Base-by-base conservation (phyloP, 768 basidiomycete genomes). In the Termitomyces sp. region DNA sequence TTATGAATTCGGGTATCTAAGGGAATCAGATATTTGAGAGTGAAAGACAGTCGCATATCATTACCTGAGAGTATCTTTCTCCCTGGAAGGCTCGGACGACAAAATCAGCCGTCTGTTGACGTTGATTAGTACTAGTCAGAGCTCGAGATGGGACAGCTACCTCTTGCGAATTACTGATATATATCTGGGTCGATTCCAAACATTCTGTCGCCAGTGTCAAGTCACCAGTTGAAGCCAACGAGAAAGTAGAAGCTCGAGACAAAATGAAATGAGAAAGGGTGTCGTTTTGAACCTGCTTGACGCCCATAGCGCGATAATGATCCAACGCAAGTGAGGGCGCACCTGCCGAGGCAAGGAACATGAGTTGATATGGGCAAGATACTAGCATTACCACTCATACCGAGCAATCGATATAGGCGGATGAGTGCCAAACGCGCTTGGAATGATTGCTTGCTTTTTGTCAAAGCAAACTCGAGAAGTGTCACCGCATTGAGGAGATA, bases 221-320 rank as follows among this genome's bases (percentile, higher is more conserved):
- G 64, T 94, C 92, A 8, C 92, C 92, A 14, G 75, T 80, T 4
- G 88, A 77, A 45, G 89, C 86, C 40, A 88, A 72, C 3, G 90
- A 92, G 74, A 92, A 95, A 0, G 85, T 89, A 22, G 86, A 83
- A 11, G 87, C 82, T 22, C 93, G 82, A 20, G 89, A 84, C 43
- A 94, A 79, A 52, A 94, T 71, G 55, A 92, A 81, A 67, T 96
- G 91, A 1, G 91, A 92, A 8, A 97, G 76, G 0, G 94, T 96
- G 65, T 97, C 94, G 57, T 88, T 82, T 68, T 96, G 93, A 24
- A 95, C 81, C 65, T 92, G 88, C 68, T 94, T 94, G 60, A 91
- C 76, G 59, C 86, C 84, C 75, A 95, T 78, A 24, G 76, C 73
- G 30, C 85, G 84, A 67, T 92, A 95, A 65, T 94, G 92, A 54